Evolutionary conservation across 176 grass and related monocot genomes (phyloP).

Genomic region (Pontederia paniculata): DNA sequence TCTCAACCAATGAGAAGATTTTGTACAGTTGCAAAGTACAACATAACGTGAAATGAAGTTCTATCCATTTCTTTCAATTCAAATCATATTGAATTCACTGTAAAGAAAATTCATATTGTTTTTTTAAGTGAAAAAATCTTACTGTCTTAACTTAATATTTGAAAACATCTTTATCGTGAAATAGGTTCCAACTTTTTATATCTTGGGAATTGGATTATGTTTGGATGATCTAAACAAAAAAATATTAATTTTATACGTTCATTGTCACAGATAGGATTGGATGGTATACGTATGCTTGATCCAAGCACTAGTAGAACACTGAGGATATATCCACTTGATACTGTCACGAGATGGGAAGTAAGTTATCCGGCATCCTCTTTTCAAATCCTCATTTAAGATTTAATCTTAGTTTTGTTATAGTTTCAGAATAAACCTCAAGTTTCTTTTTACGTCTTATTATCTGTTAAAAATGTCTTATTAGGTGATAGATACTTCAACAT

Average conservation of each 20-base stretch:
- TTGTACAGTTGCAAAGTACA: too few relatives aligned
- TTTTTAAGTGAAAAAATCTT: too few relatives aligned
- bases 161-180: too few relatives aligned
- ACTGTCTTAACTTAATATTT: too few relatives aligned
- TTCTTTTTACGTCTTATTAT: slow-evolving; percentile 19
- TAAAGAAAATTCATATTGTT: too few relatives aligned
- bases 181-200: too few relatives aligned
- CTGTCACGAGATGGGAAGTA: slow-evolving; percentile 94
- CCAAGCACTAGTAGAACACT: slow-evolving; percentile 68
- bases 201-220: background rate
- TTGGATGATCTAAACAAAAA: background rate
- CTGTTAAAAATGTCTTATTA: slow-evolving; percentile 1
- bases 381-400: too few relatives aligned
- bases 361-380: slow-evolving; percentile 4
- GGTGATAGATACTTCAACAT: slow-evolving; percentile 82
- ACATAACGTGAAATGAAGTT: too few relatives aligned
- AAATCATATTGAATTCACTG: too few relatives aligned
- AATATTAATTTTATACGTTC: slow-evolving; percentile 9
- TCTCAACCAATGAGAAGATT: too few relatives aligned
- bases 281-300: slow-evolving; percentile 98
- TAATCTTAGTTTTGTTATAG: background rate
- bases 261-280: slow-evolving; percentile 73
- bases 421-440: background rate
- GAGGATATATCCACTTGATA: slow-evolving; percentile 87
- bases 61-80: too few relatives aligned